Conservation (phyloP, 2,329 filamentous ascomycete genomes). For the Calonectria honghensis region DNA sequence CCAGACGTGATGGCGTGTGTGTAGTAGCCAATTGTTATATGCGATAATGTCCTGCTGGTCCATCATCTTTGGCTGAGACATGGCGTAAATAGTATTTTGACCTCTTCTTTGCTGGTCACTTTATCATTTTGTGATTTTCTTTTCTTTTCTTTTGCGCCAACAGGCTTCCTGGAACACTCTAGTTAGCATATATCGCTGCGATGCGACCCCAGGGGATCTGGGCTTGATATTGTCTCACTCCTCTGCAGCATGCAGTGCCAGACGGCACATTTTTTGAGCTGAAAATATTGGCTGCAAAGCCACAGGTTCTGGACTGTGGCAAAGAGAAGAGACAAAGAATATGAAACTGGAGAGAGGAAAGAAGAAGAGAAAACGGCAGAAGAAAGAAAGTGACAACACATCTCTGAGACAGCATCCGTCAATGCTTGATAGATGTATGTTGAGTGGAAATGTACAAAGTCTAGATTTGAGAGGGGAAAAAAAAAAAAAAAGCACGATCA, state of each 20-base stretch:
- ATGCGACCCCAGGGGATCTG: neutral
- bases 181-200: constrained; percentile 1
- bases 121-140: neutral
- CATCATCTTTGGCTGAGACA: neutral
- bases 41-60: no score
- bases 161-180: constrained; percentile 4
- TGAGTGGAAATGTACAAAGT: neutral
- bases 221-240: neutral
- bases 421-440: neutral
- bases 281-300: neutral
- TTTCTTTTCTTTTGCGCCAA: neutral
- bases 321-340: neutral
- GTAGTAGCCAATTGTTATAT: neutral
- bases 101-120: neutral
- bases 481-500: neutral
- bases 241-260: constrained; percentile 6
- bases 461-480: neutral
- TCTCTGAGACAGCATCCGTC: neutral
- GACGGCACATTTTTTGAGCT: neutral
- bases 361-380: neutral
- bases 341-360: neutral
- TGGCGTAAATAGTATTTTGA: neutral
- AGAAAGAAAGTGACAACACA: neutral
- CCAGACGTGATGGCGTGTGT: neutral
- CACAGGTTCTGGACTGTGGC: neutral